Evolutionary conservation across 192 early-diverging fungal species (phyloP), one percentile per base, ranked within the genome.

Genomic region (Oehlia diaphana): DNA sequence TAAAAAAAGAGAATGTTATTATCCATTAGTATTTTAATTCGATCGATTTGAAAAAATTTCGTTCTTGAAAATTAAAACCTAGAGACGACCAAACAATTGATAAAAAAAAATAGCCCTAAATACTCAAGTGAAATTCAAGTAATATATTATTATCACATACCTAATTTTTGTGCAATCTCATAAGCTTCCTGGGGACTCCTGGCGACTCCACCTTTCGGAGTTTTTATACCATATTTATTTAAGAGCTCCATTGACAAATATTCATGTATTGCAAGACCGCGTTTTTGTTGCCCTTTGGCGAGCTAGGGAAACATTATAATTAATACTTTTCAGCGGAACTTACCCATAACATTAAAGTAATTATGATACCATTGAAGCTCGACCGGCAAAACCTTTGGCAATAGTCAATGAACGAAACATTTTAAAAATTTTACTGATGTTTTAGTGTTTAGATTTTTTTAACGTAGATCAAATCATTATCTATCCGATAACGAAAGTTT

Each of bases 231-330:
- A 82, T 97, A 97, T 82, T 95, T 87, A 63, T 92, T 84, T 80
- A 99, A 90, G 42, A 99, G 90, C 58, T 95, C 94, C 87, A 97
- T 96, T 26, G 97, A 98, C 79, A 94, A 85, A 89, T 99, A 94
- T 89, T 99, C 98, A 86, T 99, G 98, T 82, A 99, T 98, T 76
- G 96, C 95, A 65, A 99, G 93, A 92, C 92, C 90, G 80, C 95
- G 94, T 86, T 91, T 92, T 80, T 92, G 91, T 82, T 92, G 91
- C 21, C 77, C 77, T 39, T 70, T 79, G n/a, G 67, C 26, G 68
- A 79, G 77, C 77, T 79, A 50, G 16, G 28, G 21, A 31, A 50
- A 50, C 21, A 58, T 44, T 39, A 37, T 19, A 37, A 37, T 42
- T 44, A 44, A 44, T 10, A n/a, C 14, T 42, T 42, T 71, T 9